Evolutionary conservation across 139 green algal genomes (phyloP).

Genomic region (Chlorella sp.): DNA sequence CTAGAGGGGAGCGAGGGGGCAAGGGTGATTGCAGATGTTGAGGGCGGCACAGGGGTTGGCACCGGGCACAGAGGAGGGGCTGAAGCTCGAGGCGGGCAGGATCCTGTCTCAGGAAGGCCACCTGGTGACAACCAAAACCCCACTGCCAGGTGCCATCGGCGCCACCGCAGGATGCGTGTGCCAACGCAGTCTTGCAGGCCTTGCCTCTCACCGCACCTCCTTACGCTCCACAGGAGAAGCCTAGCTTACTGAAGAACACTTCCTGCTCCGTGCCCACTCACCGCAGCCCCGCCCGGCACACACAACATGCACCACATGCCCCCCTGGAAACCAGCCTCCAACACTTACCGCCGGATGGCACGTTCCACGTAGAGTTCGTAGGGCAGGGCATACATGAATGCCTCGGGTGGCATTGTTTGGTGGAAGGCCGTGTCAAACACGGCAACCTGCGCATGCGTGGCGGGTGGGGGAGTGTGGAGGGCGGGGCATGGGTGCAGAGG

Average conservation of each 20-base stretch:
- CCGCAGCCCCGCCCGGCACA: no score
- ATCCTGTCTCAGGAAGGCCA: no score
- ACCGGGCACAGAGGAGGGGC: neutral
- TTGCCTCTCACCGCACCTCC: neutral
- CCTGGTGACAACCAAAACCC: no score
- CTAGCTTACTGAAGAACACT: no score
- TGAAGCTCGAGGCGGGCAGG: neutral
- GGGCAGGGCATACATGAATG: conserved; percentile 90
- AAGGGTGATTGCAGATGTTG: neutral
- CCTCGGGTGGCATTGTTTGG: conserved; percentile 80
- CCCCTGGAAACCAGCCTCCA: no score
- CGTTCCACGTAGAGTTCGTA: conserved; percentile 77
- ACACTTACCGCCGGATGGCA: conserved; percentile 48
- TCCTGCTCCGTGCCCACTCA: no score
- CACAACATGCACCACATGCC: no score
- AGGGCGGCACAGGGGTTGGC: neutral
- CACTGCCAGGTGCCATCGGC: no score
- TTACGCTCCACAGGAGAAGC: no score
- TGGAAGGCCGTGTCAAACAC: conserved; percentile 97
- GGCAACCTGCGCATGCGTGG: conserved; percentile 69
- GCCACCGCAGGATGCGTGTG: no score
- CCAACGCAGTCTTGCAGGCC: no score
- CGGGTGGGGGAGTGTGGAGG: neutral
- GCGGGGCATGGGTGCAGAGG: neutral
- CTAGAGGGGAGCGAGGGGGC: neutral